Conservation (phyloP, 495 filamentous ascomycete genomes). For the Podospora appendiculata region DNA sequence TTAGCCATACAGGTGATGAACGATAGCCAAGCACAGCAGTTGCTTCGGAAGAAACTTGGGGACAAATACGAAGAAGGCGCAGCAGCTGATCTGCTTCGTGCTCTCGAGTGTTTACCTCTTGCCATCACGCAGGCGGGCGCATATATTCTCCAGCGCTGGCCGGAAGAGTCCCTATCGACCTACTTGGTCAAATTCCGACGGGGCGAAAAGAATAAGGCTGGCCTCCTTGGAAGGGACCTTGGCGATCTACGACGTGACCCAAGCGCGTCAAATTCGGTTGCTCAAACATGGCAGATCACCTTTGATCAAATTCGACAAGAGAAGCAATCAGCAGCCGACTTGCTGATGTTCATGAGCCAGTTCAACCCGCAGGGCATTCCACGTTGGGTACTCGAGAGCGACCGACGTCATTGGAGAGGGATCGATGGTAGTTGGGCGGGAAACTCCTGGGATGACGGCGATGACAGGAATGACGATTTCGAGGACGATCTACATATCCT, state of each 20-base stretch:
- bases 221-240: conserved; percentile 21
- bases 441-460: background rate
- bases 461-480: conserved; percentile 16
- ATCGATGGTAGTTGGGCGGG: too few species aligned
- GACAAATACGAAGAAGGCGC: too few species aligned
- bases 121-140: conserved; percentile 23
- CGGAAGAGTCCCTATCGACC: conserved; percentile 16
- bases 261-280: background rate
- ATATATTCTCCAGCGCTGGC: conserved; percentile 29
- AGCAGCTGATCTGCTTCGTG: conserved; percentile 19
- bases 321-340: conserved; percentile 19
- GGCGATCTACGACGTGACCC: background rate
- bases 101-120: conserved; percentile 40
- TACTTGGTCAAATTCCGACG: conserved; percentile 32
- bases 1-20: too few species aligned
- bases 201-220: conserved; percentile 20
- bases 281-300: background rate
- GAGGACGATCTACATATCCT: conserved; percentile 35
- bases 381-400: conserved; percentile 7
- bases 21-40: too few species aligned
- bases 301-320: background rate
- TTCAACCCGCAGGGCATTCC: conserved; percentile 34
- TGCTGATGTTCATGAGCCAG: conserved; percentile 32
- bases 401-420: too few species aligned
- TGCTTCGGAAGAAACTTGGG: too few species aligned